phyloP scores from a whole-genome alignment of 768 basidiomycete genomes.

The Butyriboletus loyo region DNA sequence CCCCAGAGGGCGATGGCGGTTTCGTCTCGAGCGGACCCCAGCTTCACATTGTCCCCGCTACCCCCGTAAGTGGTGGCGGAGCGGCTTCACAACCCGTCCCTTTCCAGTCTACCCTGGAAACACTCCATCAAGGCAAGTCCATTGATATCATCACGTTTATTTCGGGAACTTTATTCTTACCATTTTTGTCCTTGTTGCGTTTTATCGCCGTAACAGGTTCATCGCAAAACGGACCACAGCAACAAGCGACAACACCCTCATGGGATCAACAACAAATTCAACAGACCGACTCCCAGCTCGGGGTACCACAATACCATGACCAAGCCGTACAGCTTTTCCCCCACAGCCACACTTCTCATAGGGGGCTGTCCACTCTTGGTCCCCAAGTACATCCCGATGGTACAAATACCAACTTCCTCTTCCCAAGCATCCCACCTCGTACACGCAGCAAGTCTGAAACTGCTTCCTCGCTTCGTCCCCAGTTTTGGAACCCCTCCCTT shows the following conservation, averaged over 20 bases:
- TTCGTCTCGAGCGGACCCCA: constrained; percentile 51
- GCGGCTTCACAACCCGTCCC: constrained; percentile 44
- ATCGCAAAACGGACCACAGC: constrained; percentile 32
- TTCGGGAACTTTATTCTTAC: constrained; percentile 31
- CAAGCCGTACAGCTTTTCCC: constrained; percentile 30
- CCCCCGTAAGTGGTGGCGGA: constrained; percentile 67
- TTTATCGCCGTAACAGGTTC: constrained; percentile 30
- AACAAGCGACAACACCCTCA: constrained; percentile 33
- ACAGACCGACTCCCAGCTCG: constrained; percentile 31
- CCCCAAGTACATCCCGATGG: constrained; percentile 31
- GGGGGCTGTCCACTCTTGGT: constrained; percentile 36
- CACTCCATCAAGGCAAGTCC: constrained; percentile 53
- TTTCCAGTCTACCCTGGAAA: constrained; percentile 50
- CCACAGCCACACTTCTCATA: constrained; percentile 35
- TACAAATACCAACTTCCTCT: constrained; percentile 39
- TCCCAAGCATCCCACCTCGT: constrained; percentile 40
- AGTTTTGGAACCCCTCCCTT: constrained; percentile 46
- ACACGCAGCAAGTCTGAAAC: constrained; percentile 62
- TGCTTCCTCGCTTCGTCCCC: constrained; percentile 46
- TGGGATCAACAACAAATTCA: constrained; percentile 38
- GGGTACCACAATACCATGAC: constrained; percentile 27
- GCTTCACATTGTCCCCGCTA: constrained; percentile 80
- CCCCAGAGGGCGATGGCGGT: constrained; percentile 55
- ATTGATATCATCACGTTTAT: constrained; percentile 31
- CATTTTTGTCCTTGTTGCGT: constrained; percentile 23